Evolutionary conservation across 768 basidiomycete genomes (phyloP).

Genomic region (Crucibulum laeve): DNA sequence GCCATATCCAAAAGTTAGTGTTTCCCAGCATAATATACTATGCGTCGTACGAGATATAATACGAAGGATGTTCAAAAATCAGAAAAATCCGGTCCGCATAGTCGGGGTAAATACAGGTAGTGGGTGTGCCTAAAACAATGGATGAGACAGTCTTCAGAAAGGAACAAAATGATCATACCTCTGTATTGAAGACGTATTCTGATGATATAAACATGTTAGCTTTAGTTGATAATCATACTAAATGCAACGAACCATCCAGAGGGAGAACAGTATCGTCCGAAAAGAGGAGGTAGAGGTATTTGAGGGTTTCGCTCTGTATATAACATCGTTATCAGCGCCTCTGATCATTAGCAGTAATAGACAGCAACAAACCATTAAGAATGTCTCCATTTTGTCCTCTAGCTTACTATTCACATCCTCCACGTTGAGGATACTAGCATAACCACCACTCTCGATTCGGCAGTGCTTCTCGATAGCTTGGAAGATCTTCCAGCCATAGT

Average conservation of each 20-base stretch:
- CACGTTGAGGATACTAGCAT: constrained; percentile 82
- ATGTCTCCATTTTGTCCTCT: constrained; percentile 96
- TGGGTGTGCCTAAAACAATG: constrained; percentile 25
- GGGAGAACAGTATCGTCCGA: constrained; percentile 72
- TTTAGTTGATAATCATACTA: background rate
- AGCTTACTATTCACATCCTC: constrained; percentile 62
- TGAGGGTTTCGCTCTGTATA: constrained; percentile 78
- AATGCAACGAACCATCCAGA: constrained; percentile 55
- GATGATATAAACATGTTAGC: background rate
- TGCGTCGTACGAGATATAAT: too few species aligned
- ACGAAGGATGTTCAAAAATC: too few species aligned
- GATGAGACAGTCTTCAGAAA: background rate
- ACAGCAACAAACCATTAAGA: constrained; percentile 65
- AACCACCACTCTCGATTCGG: constrained; percentile 74
- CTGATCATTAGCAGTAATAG: background rate
- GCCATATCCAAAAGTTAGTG: too few species aligned
- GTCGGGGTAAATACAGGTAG: constrained; percentile 61
- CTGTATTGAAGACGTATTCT: constrained; percentile 93
- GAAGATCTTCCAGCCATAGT: constrained; percentile 89
- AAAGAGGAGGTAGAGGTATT: constrained; percentile 91
- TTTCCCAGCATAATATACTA: too few species aligned
- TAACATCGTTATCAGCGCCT: background rate
- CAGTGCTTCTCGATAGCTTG: constrained; percentile 86
- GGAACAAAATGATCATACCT: constrained; percentile 25
- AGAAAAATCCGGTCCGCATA: constrained; percentile 20